Base-by-base conservation (phyloP, 371 early-diverging fungal species). In the Mortierella sp. region DNA sequence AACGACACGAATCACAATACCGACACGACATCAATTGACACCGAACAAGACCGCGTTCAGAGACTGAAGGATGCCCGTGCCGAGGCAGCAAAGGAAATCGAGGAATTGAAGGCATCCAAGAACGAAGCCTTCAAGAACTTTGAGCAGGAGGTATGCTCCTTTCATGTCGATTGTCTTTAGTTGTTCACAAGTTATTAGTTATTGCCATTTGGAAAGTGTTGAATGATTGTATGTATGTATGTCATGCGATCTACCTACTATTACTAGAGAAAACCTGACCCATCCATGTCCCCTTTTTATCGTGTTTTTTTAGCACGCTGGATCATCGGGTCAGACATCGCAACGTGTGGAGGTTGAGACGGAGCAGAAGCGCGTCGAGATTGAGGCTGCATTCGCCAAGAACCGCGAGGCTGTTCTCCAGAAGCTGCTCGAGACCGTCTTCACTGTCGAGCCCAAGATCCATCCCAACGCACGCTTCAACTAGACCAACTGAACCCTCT, bases 51-150 rank as follows among this genome's bases (percentile, higher is more conserved):
- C 88, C 96, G 99, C 73, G 92, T 94, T 64, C 93, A 96, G 87
- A 90, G 97, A 58, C 89, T 98, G 66, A 97, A 97, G 91, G 98
- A 96, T 86, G 99, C 99, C 47, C 94, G 97, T 71, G 89, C 93
- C 13, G 97, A 97, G 80, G 99, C 99, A 29, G 90, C 92, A 70
- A 96, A 96, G 88, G 99, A 97, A 72, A 97, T 98, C 72, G 94
- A 95, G 61, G 90, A 89, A 40, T 89, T 98, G 65, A 97, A 97
- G 89, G 90, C 90, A 41, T 90, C 91, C 85, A 97, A 97, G 91
- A 91, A 93, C 73, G 82, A 86, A 24, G 97, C 97, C 88, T 96
- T 96, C 68, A 90, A 90, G 79, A 86, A 87, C 76, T 96, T 93
- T 83, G 95, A 97, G 77, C 89, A 93, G 80, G 90, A 95, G 90